A percentile compares a stretch with the other conserved stretches of the same genome.
These are phyloP conservation scores for Gomphus sp. DNA, from an alignment of 1,284 basidiomycete species.

Conservation along the genomic window DNA sequence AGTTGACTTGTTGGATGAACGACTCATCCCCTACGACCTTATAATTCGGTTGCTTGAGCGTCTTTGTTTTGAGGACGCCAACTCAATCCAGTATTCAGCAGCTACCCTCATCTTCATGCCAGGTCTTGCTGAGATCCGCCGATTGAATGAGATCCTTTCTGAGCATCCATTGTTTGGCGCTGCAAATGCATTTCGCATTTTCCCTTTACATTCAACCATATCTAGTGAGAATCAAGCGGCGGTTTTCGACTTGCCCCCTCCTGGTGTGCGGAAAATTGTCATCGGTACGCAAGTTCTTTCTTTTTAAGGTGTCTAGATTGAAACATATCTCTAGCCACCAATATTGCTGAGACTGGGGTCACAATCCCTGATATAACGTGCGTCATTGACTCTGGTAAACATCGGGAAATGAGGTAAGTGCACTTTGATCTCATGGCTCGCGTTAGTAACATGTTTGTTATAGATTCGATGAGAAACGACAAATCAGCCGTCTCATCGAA, in stretches of 20 bases:
- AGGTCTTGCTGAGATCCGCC: conserved; percentile 87
- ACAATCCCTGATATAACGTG: conserved; percentile 98
- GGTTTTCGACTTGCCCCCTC: conserved; percentile 83
- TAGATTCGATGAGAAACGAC: conserved; percentile 96
- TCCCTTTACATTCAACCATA: conserved; percentile 90
- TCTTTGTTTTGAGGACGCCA: conserved; percentile 68
- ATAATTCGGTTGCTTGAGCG: conserved; percentile 81
- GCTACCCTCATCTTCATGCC: conserved; percentile 94
- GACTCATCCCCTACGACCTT: conserved; percentile 84
- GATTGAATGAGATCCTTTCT: conserved; percentile 73
- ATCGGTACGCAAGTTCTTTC: conserved; percentile 48
- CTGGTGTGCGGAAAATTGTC: conserved; percentile 83
- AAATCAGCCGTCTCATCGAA: conserved; percentile 88
- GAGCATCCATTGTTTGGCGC: conserved; percentile 74
- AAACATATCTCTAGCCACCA: conserved; percentile 42
- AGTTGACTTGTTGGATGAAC: conserved; percentile 83
- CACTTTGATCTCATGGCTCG: neutral
- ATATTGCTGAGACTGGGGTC: conserved; percentile 89
- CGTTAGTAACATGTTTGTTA: neutral
- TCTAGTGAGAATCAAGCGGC: conserved; percentile 85
- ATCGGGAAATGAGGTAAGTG: conserved; percentile 78
- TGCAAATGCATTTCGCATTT: conserved; percentile 61
- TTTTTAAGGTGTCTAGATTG: neutral
- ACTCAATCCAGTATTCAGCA: conserved; percentile 55
- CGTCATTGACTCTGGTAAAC: conserved; percentile 94